Evolutionary conservation across 352 stramenopile species (phyloP).

Genomic region (Pythium oligandrum): DNA sequence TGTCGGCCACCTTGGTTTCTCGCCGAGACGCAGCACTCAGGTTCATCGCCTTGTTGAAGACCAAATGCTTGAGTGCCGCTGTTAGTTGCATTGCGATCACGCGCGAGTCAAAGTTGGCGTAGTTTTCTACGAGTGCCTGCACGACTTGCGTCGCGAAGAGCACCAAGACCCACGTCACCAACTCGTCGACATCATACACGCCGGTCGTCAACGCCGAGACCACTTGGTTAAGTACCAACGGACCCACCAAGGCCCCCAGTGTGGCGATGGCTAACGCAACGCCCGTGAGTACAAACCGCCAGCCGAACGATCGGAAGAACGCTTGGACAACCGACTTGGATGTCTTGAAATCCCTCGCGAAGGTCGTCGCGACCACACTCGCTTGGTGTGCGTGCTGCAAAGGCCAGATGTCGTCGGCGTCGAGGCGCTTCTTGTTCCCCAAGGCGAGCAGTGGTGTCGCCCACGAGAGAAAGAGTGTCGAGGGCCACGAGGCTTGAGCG

Average conservation of each 20-base stretch:
- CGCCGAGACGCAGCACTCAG: constrained; percentile 28
- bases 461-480: constrained; percentile 41
- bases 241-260: constrained; percentile 33
- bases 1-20: constrained; percentile 35
- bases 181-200: constrained; percentile 11
- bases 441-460: constrained; percentile 39
- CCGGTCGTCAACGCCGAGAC: constrained; percentile 23
- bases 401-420: constrained; percentile 37
- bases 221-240: constrained; percentile 30
- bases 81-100: constrained; percentile 43
- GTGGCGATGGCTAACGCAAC: constrained; percentile 31
- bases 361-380: too few species aligned
- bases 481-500: constrained; percentile 21
- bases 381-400: constrained; percentile 21
- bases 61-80: constrained; percentile 34
- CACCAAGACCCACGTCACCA: constrained; percentile 23
- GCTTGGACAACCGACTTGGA: constrained; percentile 32
- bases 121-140: constrained; percentile 37
- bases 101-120: constrained; percentile 33
- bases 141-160: constrained; percentile 41
- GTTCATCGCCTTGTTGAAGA: constrained; percentile 38
- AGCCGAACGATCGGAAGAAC: constrained; percentile 24
- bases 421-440: constrained; percentile 41
- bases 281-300: constrained; percentile 28
- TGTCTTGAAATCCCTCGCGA: too few species aligned